Evolutionary conservation across 2,329 filamentous ascomycete species (phyloP), one percentile per base, ranked within the genome.

Genomic region (Metarhizium brunneum): DNA sequence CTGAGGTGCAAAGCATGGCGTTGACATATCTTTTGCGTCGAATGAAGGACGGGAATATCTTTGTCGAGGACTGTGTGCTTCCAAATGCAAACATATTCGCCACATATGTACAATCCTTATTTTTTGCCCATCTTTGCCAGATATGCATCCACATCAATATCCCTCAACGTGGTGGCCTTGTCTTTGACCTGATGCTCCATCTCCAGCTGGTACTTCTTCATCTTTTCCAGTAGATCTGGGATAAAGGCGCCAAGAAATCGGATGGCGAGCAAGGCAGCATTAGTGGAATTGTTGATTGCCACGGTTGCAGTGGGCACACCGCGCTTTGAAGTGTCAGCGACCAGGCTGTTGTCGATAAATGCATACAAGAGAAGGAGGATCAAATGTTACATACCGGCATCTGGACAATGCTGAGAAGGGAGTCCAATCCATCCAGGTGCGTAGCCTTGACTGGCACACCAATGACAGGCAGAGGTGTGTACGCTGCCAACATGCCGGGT

Each of bases 211-310:
- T 88, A 90, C 18, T 76, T 71, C 59, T 76, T 77, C 73, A 88
- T 76, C 62, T 77, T 76, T 57, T 78, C 70, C 52, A 76, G 71
- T n/a, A 87, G 75, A n/a, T 71, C 75, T 14, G 73, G 70, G 56
- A 86, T 79, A 42, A 73, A 75, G 3, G 80, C 69, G 3, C 85
- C 85, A 3, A 91, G 68, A 38, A 90, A 86, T 18, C 86, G 75
- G 20, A 86, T 79, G 0, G 87, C 87, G n/a, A 90, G 71, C 18
- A 90, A 74, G 0, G 83, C 87, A 0, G 88, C 88, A 63, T 91
- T 92, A 55, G 86, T 86, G 29, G 85, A 87, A 71, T 91, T 91
- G 70, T 90, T 89, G 68, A 91, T 90, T 11, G 83, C 87, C 3
- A 92, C 86, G 0, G 87, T 90, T 6, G 87, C 87, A 14, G 86